Conservation (phyloP, 2,329 filamentous ascomycete genomes). For the Fonsecaea nubica region DNA sequence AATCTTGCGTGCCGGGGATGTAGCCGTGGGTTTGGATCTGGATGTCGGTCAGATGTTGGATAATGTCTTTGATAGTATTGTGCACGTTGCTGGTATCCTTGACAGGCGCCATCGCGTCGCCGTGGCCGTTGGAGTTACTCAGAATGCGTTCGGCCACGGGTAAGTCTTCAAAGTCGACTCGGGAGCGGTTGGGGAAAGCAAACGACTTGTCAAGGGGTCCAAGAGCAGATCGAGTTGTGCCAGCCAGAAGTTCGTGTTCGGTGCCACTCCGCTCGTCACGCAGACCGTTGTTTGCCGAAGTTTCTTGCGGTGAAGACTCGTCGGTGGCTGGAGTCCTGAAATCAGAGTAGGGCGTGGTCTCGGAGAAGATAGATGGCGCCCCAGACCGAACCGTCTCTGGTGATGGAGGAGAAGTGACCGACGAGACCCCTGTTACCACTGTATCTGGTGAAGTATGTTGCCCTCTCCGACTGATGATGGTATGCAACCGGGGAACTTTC, state of each 20-base stretch:
- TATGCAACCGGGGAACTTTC: slow-evolving; percentile 7
- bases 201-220: background rate
- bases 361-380: slow-evolving; percentile 10
- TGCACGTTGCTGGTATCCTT: slow-evolving; percentile 38
- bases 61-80: slow-evolving; percentile 58
- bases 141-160: background rate
- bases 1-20: slow-evolving; percentile 61
- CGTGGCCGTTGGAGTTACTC: background rate
- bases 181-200: background rate
- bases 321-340: slow-evolving; percentile 2
- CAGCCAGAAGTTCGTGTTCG: background rate
- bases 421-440: background rate
- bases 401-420: background rate
- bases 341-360: background rate
- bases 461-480: background rate
- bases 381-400: background rate
- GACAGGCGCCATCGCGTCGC: slow-evolving; percentile 35
- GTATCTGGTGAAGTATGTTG: background rate
- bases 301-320: background rate
- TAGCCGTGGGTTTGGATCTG: slow-evolving; percentile 66
- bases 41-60: slow-evolving; percentile 67
- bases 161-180: slow-evolving; percentile 15
- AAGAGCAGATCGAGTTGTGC: background rate
- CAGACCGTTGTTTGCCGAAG: background rate
- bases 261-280: background rate